These are phyloP conservation scores for Saitozyma podzolica DNA, from an alignment of 768 basidiomycete species.

Conservation along the genomic window DNA sequence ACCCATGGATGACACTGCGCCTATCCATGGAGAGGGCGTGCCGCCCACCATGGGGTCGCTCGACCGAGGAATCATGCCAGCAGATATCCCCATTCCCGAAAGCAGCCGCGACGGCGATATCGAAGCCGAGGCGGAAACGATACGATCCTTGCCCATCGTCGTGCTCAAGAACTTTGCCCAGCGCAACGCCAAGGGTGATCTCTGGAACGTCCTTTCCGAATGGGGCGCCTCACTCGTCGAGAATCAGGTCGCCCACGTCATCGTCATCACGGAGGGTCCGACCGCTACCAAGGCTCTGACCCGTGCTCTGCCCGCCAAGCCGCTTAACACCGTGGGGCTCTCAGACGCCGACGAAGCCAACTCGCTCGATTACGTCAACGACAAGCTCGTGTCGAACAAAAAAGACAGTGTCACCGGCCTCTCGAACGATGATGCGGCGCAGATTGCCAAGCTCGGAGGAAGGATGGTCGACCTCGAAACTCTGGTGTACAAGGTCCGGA, in stretches of 20 bases:
- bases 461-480: constrained; percentile 63
- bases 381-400: constrained; percentile 64
- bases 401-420: constrained; percentile 50
- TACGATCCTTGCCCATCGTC: constrained; percentile 76
- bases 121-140: constrained; percentile 53
- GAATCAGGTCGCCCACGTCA: constrained; percentile 85
- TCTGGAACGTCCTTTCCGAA: constrained; percentile 71
- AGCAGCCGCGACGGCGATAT: constrained; percentile 18
- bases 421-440: constrained; percentile 60
- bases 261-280: constrained; percentile 85
- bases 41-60: constrained; percentile 35
- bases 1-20: constrained; percentile 33
- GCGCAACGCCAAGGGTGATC: constrained; percentile 65
- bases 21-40: constrained; percentile 34
- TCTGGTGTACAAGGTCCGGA: constrained; percentile 79
- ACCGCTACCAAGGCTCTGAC: constrained; percentile 82
- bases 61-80: background rate
- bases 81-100: constrained; percentile 4
- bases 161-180: constrained; percentile 76
- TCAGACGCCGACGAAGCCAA: constrained; percentile 81
- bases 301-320: constrained; percentile 80
- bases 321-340: constrained; percentile 73
- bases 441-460: constrained; percentile 79
- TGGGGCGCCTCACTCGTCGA: constrained; percentile 85
- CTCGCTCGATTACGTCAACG: constrained; percentile 75